Evolutionary conservation across 2,329 filamentous ascomycete genomes (phyloP), one percentile per base, ranked within the genome.

Genomic region (Remersonia thermophila): DNA sequence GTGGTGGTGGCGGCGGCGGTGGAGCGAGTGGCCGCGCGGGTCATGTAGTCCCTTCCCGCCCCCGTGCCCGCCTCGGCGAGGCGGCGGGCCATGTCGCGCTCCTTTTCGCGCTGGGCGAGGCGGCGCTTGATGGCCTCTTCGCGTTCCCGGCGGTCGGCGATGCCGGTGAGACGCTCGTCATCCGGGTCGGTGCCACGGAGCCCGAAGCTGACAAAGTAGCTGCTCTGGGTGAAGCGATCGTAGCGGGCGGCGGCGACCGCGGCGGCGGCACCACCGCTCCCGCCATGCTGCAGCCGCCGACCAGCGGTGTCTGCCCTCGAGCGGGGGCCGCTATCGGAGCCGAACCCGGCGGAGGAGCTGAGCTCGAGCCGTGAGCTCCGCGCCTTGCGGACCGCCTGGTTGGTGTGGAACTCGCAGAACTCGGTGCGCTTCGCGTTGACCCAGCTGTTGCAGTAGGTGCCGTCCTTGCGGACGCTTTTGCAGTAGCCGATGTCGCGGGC

Each of bases 331-430:
- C 53, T 59, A 17, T 55, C 56, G 31, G 57, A 59, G n/a, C 60
- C 65, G 4, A 67, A 70, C 14, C 69, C 71, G 57, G 35, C 38
- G 2, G 77, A 80, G 10, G 68, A 72, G 52, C 87, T 93, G 42
- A 95, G 69, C 51, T 93, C 86, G 65, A 87, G 78, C 26, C 87
- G 71, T 1, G 69, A 65, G 9, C 73, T 65, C 20, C 66, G 64
- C 36, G 52, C 75, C 53, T 83, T 87, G 37, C 77, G 72, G 3
- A 96, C 63, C 17, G 84, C 80, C 17, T 84, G 65, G 48, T 93
- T 86, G 47, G 93, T 76, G 57, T 98, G 91, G 48, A 81, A 98
- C 46, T 94, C 86, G 60, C 91, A 98, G 54, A 82, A 84, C 49
- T 93, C 79, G 0, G 87, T 94, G 50, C 86, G 83, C 36, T 85